A percentile compares a stretch with the other conserved stretches of the same genome.
These are phyloP conservation scores for Cyberlindnera euphorbiae DNA, from an alignment of 805 yeast genomes.

Conservation along the genomic window DNA sequence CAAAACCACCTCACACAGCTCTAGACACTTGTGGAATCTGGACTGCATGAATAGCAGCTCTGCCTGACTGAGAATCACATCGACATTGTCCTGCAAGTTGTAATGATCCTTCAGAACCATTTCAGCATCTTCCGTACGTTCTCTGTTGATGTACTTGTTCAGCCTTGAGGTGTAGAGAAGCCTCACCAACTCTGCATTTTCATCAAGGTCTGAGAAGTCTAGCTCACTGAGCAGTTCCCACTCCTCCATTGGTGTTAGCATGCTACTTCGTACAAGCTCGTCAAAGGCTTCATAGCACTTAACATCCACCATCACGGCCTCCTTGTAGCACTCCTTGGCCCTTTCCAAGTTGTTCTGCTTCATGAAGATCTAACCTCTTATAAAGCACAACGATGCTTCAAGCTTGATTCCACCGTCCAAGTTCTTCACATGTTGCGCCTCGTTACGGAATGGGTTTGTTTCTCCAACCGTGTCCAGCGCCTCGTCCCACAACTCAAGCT, in stretches of 20 bases:
- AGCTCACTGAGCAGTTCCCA: conserved; percentile 69
- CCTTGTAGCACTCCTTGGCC: conserved; percentile 83
- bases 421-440: conserved; percentile 34
- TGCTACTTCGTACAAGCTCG: conserved; percentile 64
- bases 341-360: conserved; percentile 77
- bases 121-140: conserved; percentile 60
- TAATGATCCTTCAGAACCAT: conserved; percentile 64
- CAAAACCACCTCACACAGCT: conserved; percentile 55
- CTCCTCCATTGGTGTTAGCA: conserved; percentile 80
- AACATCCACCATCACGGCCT: conserved; percentile 82
- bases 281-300: conserved; percentile 92
- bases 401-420: conserved; percentile 82
- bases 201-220: conserved; percentile 69
- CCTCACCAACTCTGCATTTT: conserved; percentile 75
- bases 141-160: conserved; percentile 63
- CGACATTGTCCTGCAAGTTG: conserved; percentile 63
- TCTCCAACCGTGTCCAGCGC: conserved; percentile 86
- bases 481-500: conserved; percentile 77
- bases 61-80: conserved; percentile 62
- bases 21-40: conserved; percentile 69
- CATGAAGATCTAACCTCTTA: conserved; percentile 79
- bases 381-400: conserved; percentile 80
- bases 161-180: conserved; percentile 71
- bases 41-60: conserved; percentile 72
- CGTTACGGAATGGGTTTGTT: conserved; percentile 59